Conservation (phyloP, 2,329 filamentous ascomycete species). For the Cladosporium sp. region DNA sequence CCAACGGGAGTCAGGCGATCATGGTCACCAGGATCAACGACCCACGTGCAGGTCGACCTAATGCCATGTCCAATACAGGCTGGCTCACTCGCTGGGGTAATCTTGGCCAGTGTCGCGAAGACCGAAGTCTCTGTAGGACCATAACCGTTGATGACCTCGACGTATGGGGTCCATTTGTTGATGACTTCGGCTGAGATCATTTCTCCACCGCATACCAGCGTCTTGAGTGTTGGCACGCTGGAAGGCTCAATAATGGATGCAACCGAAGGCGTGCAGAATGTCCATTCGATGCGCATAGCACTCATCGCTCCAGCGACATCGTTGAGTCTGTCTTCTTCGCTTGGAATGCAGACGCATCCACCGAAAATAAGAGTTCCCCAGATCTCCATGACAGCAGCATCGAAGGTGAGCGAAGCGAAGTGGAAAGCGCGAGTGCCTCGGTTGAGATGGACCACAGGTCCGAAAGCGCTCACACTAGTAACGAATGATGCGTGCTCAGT, state of each 20-base stretch:
- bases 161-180: constrained; percentile 25
- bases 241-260: constrained; percentile 43
- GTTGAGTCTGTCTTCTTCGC: constrained; percentile 49
- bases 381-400: constrained; percentile 40
- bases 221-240: constrained; percentile 45
- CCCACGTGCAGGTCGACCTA: constrained; percentile 19
- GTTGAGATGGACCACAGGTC: not conserved
- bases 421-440: constrained; percentile 22
- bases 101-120: constrained; percentile 19
- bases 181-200: constrained; percentile 28
- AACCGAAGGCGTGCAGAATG: constrained; percentile 49
- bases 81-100: constrained; percentile 9
- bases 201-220: constrained; percentile 39
- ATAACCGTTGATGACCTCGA: constrained; percentile 27
- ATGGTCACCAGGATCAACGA: constrained; percentile 26
- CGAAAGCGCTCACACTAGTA: constrained; percentile 11
- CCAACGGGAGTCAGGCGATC: constrained; percentile 23
- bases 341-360: constrained; percentile 52
- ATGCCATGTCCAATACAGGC: constrained; percentile 22
- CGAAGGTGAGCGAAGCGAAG: constrained; percentile 24
- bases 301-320: constrained; percentile 49
- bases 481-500: constrained; percentile 20
- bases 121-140: constrained; percentile 28
- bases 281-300: constrained; percentile 44
- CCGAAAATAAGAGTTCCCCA: constrained; percentile 45